A percentile compares a stretch with the other conserved stretches of the same genome.
Conservation (phyloP, 1,284 basidiomycete species). For the Leucoagaricus sp. region DNA sequence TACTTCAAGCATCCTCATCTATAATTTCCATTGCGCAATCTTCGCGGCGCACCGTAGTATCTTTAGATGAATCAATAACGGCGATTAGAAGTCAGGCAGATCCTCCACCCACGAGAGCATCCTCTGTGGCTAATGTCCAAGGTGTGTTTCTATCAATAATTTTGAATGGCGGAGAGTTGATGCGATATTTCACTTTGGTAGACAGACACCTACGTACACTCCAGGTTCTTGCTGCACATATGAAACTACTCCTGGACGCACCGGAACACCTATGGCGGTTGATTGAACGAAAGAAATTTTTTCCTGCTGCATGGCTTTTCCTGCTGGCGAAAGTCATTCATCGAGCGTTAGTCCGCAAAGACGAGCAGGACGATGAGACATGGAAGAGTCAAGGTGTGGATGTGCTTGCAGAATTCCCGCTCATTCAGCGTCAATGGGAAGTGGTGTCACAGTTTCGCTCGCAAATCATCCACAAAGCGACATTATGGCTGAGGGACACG, state of each 20-base stretch:
- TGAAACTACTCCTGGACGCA: constrained; percentile 85
- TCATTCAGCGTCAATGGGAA: constrained; percentile 91
- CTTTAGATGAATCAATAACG: constrained; percentile 59
- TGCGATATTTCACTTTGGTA: constrained; percentile 27
- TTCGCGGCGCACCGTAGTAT: constrained; percentile 59
- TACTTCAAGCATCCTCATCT: constrained; percentile 87
- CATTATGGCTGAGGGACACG: constrained; percentile 61
- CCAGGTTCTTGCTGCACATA: constrained; percentile 81
- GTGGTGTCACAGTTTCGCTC: constrained; percentile 78
- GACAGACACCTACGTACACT: constrained; percentile 70
- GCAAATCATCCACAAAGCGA: constrained; percentile 85
- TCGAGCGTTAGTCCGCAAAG: constrained; percentile 59
- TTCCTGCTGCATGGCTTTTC: constrained; percentile 85
- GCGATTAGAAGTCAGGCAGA: constrained; percentile 51
- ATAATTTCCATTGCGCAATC: constrained; percentile 77
- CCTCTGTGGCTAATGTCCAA: constrained; percentile 43
- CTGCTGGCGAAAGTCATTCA: constrained; percentile 83
- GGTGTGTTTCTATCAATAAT: constrained; percentile 36
- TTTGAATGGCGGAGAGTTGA: background rate
- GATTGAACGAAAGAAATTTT: constrained; percentile 75
- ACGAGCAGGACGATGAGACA: constrained; percentile 58
- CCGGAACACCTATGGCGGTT: constrained; percentile 88
- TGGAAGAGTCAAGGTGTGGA: constrained; percentile 68
- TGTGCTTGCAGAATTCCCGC: constrained; percentile 73
- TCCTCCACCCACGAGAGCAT: constrained; percentile 42